Percentiles rank a stretch among this genome's conserved stretches.
These are phyloP conservation scores for Rubia tinctorum DNA, from an alignment of 305 asterid species.

Conservation along the genomic window DNA sequence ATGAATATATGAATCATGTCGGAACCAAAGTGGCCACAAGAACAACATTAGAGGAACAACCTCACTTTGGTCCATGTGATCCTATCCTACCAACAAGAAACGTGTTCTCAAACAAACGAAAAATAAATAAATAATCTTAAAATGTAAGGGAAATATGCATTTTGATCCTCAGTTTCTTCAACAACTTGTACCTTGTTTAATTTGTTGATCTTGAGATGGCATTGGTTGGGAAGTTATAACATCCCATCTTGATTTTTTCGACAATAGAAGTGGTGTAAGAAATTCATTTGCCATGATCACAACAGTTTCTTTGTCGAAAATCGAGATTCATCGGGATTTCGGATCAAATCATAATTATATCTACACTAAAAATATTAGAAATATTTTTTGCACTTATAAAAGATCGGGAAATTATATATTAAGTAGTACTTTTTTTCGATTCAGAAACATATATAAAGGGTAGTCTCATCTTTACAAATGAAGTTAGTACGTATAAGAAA, in stretches of 20 bases:
- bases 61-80: background rate
- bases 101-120: constrained; percentile 26
- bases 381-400: too few species aligned
- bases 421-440: too few species aligned
- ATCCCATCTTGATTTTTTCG: constrained; percentile 36
- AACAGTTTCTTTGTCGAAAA: too few species aligned
- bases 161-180: background rate
- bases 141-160: too few species aligned
- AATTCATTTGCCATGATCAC: background rate
- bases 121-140: too few species aligned
- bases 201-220: constrained; percentile 26
- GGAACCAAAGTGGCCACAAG: constrained; percentile 29
- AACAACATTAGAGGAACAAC: constrained; percentile 26
- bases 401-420: too few species aligned
- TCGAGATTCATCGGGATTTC: too few species aligned
- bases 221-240: constrained; percentile 36
- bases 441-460: too few species aligned
- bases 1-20: constrained; percentile 26
- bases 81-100: constrained; percentile 16
- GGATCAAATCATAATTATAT: too few species aligned
- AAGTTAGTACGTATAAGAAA: too few species aligned
- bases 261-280: constrained; percentile 22
- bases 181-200: constrained; percentile 11
- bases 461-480: too few species aligned
- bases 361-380: too few species aligned